Evolutionary conservation across 306 rosid genomes (phyloP).

Genomic region (Cyamopsis tetragonoloba): DNA sequence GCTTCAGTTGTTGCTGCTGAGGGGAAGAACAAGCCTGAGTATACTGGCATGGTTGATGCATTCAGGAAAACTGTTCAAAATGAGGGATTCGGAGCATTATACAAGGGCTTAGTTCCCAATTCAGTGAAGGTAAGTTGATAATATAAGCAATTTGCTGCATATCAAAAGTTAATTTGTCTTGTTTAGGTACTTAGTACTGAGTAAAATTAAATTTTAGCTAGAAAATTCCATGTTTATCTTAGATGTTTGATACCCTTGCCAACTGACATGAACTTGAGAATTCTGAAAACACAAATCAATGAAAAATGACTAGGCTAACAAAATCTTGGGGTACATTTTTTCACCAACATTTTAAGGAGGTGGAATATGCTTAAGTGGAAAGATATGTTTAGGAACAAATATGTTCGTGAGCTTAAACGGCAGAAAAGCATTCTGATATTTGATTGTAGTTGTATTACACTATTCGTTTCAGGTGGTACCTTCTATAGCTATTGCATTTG

Average conservation of each 20-base stretch:
- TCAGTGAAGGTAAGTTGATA: slow-evolving; percentile 61
- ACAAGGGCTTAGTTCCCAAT: slow-evolving; percentile 96
- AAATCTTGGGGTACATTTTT: neutral
- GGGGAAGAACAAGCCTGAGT: slow-evolving; percentile 64
- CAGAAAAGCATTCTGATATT: neutral
- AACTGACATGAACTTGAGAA: neutral
- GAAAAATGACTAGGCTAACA: neutral
- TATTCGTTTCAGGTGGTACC: slow-evolving; percentile 59
- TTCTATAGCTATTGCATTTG: slow-evolving; percentile 71
- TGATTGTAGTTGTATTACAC: neutral
- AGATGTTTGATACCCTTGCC: too few relatives aligned
- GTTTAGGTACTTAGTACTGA: neutral
- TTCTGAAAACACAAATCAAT: neutral
- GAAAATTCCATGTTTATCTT: neutral
- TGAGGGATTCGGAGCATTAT: slow-evolving; percentile 88
- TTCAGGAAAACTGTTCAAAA: slow-evolving; percentile 79
- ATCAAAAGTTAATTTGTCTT: neutral
- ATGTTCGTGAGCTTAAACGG: neutral
- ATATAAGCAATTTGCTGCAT: neutral
- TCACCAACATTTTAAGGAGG: neutral
- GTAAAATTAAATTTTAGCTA: neutral
- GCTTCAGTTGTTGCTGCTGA: slow-evolving; percentile 71
- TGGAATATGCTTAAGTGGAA: too few relatives aligned
- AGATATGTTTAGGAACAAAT: too few relatives aligned
- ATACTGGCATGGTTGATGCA: slow-evolving; percentile 89